Evolutionary conservation across 1,284 basidiomycete genomes (phyloP), one percentile per base, ranked within the genome.

Genomic region (Violaceomyces palustris): DNA sequence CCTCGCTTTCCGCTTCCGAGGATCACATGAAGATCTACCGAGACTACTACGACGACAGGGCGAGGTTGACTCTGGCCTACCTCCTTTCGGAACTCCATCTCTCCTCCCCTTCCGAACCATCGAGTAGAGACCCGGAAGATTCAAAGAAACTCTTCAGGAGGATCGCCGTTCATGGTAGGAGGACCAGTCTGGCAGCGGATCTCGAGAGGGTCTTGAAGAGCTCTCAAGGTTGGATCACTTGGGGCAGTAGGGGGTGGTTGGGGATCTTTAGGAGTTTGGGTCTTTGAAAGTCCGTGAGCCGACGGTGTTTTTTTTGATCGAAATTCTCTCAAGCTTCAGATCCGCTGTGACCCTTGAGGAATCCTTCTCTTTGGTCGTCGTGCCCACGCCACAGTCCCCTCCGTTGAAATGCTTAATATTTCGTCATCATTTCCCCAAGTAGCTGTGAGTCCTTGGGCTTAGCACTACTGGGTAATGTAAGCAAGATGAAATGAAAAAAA

Each of bases 241-340:
- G 56, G 56, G 56, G 56, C 2, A 48, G 45, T 1, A 33, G 56
- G 7, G 56, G 56, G 0, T 60, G 56, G 56, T 30, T 60, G 25
- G 56, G 56, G 11, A 33, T 46, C 2, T 29, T 60, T 1, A 6
- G 56, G 11, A 51, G 48, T 36, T 21, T 48, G 5, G 56, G 56
- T 2, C 24, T 53, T 15, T 58, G 30, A 33, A 6, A 11, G 6
- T 31, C 22, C n/a, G n/a, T n/a, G n/a, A n/a, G n/a, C n/a, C n/a
- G n/a, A n/a, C n/a, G n/a, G n/a, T 22, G 6, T 10, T 32, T 8
- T 12, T 38, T 22, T 21, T 36, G 17, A 12, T 19, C 26, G n/a
- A 35, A 21, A 11, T 23, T 9, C 8, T 18, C 25, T 23, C 7
- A 31, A 4, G 18, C 8, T 9, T 14, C 8, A 24, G 19, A 32